Evolutionary conservation across 2,329 filamentous ascomycete genomes (phyloP), one percentile per base, ranked within the genome.

Genomic region (Fusarium papillatum): DNA sequence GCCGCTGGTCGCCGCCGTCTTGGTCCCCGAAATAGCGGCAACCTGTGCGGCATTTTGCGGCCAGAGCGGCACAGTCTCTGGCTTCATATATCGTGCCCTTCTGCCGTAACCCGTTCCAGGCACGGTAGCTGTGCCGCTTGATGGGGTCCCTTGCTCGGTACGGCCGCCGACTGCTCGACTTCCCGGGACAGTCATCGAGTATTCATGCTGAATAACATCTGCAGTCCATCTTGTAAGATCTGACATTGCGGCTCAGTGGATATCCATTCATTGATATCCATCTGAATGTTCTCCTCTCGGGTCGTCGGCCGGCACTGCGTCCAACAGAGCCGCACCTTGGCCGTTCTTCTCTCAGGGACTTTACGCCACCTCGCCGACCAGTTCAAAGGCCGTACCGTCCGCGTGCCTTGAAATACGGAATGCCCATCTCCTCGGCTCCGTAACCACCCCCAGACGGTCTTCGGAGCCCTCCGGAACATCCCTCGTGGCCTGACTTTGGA

Each of bases 381-480:
- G 53, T 57, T 57, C 53, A 57, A 57, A 31, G 19, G 53, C 53
- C 53, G 53, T 57, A 57, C 29, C 53, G 53, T 57, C 55, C 65
- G 41, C 39, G 19, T 73, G 38, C 31, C 36, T 50, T n/a, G 31
- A 62, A 39, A 72, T 43, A 62, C 68, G 64, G 64, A 38, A 53
- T 53, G 62, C 16, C 29, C 26, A 48, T 38, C 24, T 66, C 41
- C 53, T 61, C 26, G 31, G 29, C 53, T 41, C 38, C 64, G 26
- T 53, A 41, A 34, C 17, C 29, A 13, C 53, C 53, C 24, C 46
- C 16, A 38, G 34, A 22, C 19, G 41, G 39, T 9, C 39, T 60
- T 70, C 74, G 74, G 71, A 53, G 74, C 65, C 38, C 71, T 68
- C 74, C 71, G 74, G 61, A 41, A 48, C 67, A 65, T 38, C 31